Percentiles rank a stretch among this genome's conserved stretches.
phyloP scores from a whole-genome alignment of 2,329 filamentous ascomycete species.

The Fusarium sp. region DNA sequence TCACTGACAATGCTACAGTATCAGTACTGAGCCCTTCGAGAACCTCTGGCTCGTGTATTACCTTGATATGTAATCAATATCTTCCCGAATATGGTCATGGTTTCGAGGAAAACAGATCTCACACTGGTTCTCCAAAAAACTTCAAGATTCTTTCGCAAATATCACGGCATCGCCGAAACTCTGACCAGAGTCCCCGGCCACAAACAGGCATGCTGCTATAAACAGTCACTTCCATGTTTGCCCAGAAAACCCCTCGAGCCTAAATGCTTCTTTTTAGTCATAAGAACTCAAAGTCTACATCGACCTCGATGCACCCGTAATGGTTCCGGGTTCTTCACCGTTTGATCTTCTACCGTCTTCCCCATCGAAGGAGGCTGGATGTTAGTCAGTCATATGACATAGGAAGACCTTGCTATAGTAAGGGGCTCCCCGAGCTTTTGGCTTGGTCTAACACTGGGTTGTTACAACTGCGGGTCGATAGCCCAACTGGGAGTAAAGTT shows the following conservation, averaged over 20 bases:
- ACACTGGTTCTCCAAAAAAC: not conserved
- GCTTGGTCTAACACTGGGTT: not conserved
- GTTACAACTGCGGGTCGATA: not conserved
- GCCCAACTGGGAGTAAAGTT: not conserved
- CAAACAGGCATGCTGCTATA: not conserved
- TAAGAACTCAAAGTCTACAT: not conserved
- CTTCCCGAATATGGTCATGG: not conserved
- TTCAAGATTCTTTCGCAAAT: not conserved
- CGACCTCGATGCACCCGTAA: not conserved
- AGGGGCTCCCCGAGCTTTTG: no score
- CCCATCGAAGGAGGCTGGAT: not conserved
- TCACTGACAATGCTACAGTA: not conserved
- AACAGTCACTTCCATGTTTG: not conserved
- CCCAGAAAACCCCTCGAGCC: not conserved
- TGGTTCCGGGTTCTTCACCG: not conserved
- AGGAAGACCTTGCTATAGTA: no score
- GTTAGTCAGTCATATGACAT: no score
- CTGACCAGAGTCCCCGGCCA: not conserved
- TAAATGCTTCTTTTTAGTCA: not conserved
- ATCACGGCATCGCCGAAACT: slow-evolving; percentile 1
- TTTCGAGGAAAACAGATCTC: not conserved
- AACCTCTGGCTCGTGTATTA: not conserved
- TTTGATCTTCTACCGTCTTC: not conserved
- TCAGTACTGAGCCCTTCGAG: not conserved
- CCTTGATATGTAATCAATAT: not conserved